phyloP scores from a whole-genome alignment of 139 green algal species.

The Asterochloris sp. region DNA sequence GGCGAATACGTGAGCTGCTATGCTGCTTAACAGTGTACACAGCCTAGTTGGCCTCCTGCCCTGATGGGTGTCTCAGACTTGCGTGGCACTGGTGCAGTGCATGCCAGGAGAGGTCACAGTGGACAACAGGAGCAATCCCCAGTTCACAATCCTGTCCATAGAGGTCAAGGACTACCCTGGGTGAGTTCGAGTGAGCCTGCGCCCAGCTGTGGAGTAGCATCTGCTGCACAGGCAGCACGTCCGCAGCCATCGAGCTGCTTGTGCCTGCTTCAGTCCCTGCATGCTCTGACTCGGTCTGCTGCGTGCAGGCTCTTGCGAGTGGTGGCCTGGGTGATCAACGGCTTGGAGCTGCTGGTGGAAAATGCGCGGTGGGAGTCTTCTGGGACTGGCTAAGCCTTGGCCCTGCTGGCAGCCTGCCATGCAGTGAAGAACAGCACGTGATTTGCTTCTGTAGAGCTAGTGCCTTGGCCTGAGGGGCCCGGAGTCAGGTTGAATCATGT shows the following conservation, averaged over 20 bases:
- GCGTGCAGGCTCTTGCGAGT: conserved; percentile 36
- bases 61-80: not conserved
- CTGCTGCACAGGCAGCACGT: too few species aligned
- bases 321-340: conserved; percentile 50
- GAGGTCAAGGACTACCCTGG: conserved; percentile 56
- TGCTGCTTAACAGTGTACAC: not conserved
- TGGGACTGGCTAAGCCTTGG: too few species aligned
- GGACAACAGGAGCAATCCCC: conserved; percentile 42
- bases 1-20: conserved; percentile 2
- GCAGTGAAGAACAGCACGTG: too few species aligned
- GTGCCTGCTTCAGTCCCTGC: too few species aligned
- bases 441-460: too few species aligned
- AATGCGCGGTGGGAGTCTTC: conserved; percentile 30
- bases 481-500: too few species aligned
- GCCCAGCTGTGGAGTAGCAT: too few species aligned
- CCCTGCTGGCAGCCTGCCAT: too few species aligned
- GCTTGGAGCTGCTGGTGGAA: conserved; percentile 42
- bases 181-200: too few species aligned
- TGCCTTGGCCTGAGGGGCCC: too few species aligned
- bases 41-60: not conserved
- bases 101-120: conserved; percentile 24
- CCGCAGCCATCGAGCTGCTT: too few species aligned
- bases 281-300: too few species aligned
- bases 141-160: conserved; percentile 46
- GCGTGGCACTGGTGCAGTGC: conserved; percentile 3